Percentiles rank a stretch among this genome's conserved stretches.
Evolutionary conservation across 2,329 filamentous ascomycete species (phyloP).

Genomic region (Trichothecium sympodiale): DNA sequence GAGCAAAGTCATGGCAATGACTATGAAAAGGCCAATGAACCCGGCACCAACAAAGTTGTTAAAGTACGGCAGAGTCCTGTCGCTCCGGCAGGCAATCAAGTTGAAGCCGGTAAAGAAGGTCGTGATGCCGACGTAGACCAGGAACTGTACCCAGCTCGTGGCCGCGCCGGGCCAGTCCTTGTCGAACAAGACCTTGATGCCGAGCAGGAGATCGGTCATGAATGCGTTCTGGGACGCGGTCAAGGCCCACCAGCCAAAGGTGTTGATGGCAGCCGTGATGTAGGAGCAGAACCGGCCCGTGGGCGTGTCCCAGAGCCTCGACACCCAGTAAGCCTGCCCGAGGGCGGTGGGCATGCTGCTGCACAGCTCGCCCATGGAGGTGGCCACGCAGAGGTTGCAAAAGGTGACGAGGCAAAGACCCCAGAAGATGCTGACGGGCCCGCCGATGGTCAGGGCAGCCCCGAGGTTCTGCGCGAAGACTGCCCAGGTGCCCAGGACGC

Average conservation of each 20-base stretch:
- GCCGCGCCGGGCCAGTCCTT: conserved; percentile 31
- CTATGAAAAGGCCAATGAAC: conserved; percentile 40
- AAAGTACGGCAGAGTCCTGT: conserved; percentile 29
- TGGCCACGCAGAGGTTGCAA: conserved; percentile 41
- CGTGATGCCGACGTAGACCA: conserved; percentile 42
- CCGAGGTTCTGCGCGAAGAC: conserved; percentile 39
- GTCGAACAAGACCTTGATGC: conserved; percentile 44
- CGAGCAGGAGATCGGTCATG: conserved; percentile 45
- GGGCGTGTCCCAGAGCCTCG: conserved; percentile 22
- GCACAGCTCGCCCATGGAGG: conserved; percentile 44
- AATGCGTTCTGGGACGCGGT: conserved; percentile 45
- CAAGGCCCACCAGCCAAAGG: conserved; percentile 47
- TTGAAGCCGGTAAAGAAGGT: conserved; percentile 37
- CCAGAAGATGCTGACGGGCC: conserved; percentile 43
- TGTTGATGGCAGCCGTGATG: conserved; percentile 50
- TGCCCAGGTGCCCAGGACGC: conserved; percentile 46
- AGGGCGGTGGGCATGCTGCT: conserved; percentile 49
- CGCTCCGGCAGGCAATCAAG: conserved; percentile 34
- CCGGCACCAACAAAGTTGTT: conserved; percentile 45
- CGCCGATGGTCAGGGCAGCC: conserved; percentile 42
- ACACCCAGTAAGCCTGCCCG: conserved; percentile 47
- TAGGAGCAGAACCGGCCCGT: conserved; percentile 40
- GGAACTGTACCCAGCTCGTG: conserved; percentile 41
- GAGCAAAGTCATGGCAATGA: conserved; percentile 37
- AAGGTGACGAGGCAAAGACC: conserved; percentile 39